Percentiles rank a stretch among this genome's conserved stretches.
Conservation (phyloP, 2,329 filamentous ascomycete genomes). For the Talaromyces sp. region DNA sequence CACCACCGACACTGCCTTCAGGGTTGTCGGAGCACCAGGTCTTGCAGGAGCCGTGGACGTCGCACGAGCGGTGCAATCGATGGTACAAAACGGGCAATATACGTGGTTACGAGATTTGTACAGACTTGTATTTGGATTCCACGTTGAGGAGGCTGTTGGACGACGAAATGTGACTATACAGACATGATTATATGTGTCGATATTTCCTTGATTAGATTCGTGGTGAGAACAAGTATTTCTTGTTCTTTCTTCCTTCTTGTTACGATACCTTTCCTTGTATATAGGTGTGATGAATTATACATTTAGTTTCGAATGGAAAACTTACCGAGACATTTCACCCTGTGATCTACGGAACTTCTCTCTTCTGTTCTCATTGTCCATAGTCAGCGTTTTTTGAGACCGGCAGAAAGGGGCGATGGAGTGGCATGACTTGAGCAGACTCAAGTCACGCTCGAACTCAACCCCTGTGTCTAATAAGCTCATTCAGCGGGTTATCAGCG, state of each 20-base stretch:
- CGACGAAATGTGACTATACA: slow-evolving; percentile 57
- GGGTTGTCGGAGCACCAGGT: slow-evolving; percentile 35
- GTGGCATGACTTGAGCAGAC: slow-evolving; percentile 19
- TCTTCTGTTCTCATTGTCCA: no score
- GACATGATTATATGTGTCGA: slow-evolving; percentile 22
- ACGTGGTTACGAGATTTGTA: slow-evolving; percentile 78
- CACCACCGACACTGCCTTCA: slow-evolving; percentile 66
- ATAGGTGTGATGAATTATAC: slow-evolving; percentile 4
- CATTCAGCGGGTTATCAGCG: slow-evolving; percentile 24
- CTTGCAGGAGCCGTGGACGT: slow-evolving; percentile 63
- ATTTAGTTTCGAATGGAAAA: not conserved
- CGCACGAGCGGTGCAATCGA: slow-evolving; percentile 72
- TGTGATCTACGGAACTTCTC: no score
- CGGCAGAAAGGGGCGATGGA: no score
- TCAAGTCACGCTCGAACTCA: slow-evolving; percentile 9
- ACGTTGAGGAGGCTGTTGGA: slow-evolving; percentile 70
- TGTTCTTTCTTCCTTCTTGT: not conserved
- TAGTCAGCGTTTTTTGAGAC: slow-evolving; percentile 3
- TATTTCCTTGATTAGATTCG: not conserved
- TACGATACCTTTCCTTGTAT: slow-evolving; percentile 6
- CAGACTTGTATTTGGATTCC: slow-evolving; percentile 78
- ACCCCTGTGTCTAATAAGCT: not conserved
- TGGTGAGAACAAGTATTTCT: not conserved
- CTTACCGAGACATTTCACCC: not conserved
- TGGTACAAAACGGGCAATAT: slow-evolving; percentile 70